These are phyloP conservation scores for Trichomonas vaginalis DNA, from an alignment of 208 protist genomes.

Conservation along the genomic window DNA sequence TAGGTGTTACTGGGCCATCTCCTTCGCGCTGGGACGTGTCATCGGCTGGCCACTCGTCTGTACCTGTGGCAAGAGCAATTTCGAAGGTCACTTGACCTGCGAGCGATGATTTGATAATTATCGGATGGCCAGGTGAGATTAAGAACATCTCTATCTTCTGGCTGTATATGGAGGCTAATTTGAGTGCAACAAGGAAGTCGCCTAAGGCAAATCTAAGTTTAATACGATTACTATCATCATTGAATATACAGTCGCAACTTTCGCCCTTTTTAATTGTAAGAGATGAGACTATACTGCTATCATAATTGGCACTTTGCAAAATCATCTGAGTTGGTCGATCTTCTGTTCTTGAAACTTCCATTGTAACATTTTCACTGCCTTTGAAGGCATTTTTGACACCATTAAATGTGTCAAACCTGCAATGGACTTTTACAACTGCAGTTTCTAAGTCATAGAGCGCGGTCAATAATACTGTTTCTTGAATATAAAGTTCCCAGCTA, in stretches of 20 bases:
- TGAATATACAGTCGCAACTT: no score
- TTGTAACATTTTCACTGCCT: not conserved
- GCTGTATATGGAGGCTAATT: not conserved
- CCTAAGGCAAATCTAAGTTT: no score
- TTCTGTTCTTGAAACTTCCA: not conserved
- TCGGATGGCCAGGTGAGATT: not conserved
- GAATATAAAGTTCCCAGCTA: not conserved
- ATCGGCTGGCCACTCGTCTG: not conserved
- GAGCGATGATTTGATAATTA: not conserved
- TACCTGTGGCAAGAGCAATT: not conserved
- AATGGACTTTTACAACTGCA: not conserved
- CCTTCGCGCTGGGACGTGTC: not conserved
- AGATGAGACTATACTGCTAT: no score
- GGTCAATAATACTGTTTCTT: not conserved
- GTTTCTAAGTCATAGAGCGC: not conserved
- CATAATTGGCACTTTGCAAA: no score
- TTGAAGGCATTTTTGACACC: not conserved
- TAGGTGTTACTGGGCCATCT: no score
- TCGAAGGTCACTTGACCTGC: not conserved
- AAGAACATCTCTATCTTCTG: not conserved
- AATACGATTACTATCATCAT: no score
- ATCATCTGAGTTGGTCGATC: not conserved
- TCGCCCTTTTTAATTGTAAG: no score
- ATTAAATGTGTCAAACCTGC: not conserved
- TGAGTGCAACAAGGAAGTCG: not conserved